Percentiles rank a stretch among this genome's conserved stretches.
Conservation (phyloP, 441 rosid species). For the Pelargonium exstipulatum region DNA sequence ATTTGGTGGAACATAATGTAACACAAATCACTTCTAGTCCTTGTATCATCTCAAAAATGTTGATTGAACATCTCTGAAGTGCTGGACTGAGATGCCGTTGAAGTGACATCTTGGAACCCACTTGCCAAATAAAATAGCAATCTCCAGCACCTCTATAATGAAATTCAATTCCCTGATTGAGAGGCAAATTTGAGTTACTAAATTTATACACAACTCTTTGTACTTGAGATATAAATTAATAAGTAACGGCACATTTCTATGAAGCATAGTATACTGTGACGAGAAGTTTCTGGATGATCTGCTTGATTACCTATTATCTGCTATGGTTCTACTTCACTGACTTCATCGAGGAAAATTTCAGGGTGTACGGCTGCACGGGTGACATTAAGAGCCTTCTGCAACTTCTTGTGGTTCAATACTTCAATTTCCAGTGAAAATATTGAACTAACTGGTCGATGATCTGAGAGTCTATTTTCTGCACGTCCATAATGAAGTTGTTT, state of each 20-base stretch:
- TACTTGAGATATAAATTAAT: too few species aligned
- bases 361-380: conserved; percentile 70
- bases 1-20: too few species aligned
- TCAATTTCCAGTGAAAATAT: conserved; percentile 65
- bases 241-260: too few species aligned
- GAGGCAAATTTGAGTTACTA: not conserved
- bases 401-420: conserved; percentile 73
- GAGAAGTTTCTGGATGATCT: not conserved
- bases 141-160: too few species aligned
- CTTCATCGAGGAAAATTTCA: conserved; percentile 40
- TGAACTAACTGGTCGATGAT: conserved; percentile 93
- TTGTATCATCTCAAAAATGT: too few species aligned
- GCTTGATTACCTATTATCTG: conserved; percentile 10
- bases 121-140: too few species aligned
- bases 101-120: too few species aligned
- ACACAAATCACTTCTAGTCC: too few species aligned
- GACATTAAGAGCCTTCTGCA: conserved; percentile 68
- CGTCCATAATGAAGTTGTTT: conserved; percentile 67
- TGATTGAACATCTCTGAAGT: too few species aligned
- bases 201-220: not conserved
- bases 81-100: too few species aligned
- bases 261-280: not conserved
- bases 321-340: conserved; percentile 21
- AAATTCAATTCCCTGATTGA: not conserved
- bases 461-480: conserved; percentile 62